Evolutionary conservation across 2,329 filamentous ascomycete genomes (phyloP), one percentile per base, ranked within the genome.

Genomic region (Beauveria medogensis): DNA sequence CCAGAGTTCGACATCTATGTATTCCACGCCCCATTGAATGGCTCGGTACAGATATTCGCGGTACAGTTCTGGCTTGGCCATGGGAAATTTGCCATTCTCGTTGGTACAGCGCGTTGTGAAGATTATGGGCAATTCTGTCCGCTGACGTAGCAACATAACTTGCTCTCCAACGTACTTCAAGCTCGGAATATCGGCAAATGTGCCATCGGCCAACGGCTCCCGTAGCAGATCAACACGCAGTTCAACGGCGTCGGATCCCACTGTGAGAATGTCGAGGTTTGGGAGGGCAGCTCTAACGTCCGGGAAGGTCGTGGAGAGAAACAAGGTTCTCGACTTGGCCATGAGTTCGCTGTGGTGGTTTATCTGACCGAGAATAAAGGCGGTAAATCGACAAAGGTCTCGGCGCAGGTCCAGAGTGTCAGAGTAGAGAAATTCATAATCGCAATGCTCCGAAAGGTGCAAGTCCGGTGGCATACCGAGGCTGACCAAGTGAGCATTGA

Each of bases 1-100:
- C 89, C 91, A 94, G 44, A 95, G 76, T 75, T 95, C 91, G 57
- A 95, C 90, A 68, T 96, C 91, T 64, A 95, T 88, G 70, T 95
- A 96, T 72, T 95, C 91, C 62, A 91, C 88, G 1, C 91, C 91
- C 90, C 90, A 95, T 69, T 94, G 88, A 59, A 94, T 90, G 3
- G 91, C 91, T 41, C 89, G 85, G 68, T 87, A 87, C n/a, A 95
- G 81, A 69, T 94, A 93, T 62, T 86, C 81, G 73, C 90, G 90
- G 71, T 88, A 93, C 48, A 94, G 71, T 16, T 80, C 77, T 0
- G 90, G 89, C 60, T 91, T 83, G 46, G 91, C 86, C 88, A 92
- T 92, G 0, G 91, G 91, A 64, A 94, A 95, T 26, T 85, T 85
- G 37, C 91, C 91, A 69, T 93, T 94, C 69, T 95, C 91, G 34